A percentile compares a stretch with the other conserved stretches of the same genome.
phyloP scores from a whole-genome alignment of 2,329 filamentous ascomycete genomes.

The Coniochaeta ligniaria region DNA sequence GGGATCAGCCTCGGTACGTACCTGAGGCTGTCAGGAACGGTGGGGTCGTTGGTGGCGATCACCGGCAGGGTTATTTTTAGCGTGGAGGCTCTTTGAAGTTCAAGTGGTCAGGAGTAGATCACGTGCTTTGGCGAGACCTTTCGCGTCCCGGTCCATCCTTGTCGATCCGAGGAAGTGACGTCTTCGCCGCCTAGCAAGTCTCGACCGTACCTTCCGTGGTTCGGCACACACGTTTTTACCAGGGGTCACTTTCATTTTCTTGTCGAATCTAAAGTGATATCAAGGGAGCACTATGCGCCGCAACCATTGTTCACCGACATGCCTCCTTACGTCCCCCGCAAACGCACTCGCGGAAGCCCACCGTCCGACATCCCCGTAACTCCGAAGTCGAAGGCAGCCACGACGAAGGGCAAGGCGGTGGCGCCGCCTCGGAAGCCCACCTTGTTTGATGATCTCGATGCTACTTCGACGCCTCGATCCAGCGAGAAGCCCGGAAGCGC shows the following conservation, averaged over 20 bases:
- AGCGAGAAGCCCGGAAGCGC: slow-evolving; percentile 32
- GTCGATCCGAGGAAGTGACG: neutral
- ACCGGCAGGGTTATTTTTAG: neutral
- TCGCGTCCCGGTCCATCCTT: neutral
- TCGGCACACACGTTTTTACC: too few relatives aligned
- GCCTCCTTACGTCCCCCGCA: slow-evolving; percentile 63
- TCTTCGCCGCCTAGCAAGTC: neutral
- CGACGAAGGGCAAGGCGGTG: slow-evolving; percentile 17
- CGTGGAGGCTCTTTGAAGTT: neutral
- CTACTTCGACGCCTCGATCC: slow-evolving; percentile 34
- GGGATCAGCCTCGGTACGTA: neutral
- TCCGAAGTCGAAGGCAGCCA: slow-evolving; percentile 22
- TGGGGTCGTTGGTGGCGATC: neutral
- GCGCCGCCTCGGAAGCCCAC: slow-evolving; percentile 43
- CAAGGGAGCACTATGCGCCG: neutral
- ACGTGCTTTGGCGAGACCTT: neutral
- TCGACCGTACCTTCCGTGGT: too few relatives aligned
- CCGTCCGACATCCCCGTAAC: slow-evolving; percentile 13
- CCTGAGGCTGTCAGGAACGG: neutral
- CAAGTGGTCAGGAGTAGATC: neutral
- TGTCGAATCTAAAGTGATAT: neutral
- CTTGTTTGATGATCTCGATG: slow-evolving; percentile 55
- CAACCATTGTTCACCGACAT: slow-evolving; percentile 30
- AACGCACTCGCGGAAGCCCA: slow-evolving; percentile 47
- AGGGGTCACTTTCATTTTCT: neutral